Evolutionary conservation across 2,329 filamentous ascomycete genomes (phyloP).

Genomic region (Daldinia sp.): DNA sequence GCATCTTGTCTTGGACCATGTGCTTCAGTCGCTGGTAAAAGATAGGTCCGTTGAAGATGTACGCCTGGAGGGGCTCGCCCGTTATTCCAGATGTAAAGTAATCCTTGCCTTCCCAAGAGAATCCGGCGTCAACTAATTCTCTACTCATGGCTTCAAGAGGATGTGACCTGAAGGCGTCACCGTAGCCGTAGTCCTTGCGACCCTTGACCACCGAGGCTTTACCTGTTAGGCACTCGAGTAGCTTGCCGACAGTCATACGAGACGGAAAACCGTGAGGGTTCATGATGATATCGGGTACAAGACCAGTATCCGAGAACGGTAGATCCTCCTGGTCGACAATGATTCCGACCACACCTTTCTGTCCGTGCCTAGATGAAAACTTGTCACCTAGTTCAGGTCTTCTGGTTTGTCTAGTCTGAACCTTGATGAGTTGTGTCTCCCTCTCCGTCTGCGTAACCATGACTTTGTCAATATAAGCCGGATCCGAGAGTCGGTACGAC

Average conservation of each 20-base stretch:
- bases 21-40: constrained; percentile 99
- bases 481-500: constrained; percentile 86
- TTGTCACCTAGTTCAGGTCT: constrained; percentile 97
- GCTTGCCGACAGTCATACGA: constrained; percentile 98
- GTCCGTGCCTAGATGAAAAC: constrained; percentile 97
- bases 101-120: constrained; percentile 97
- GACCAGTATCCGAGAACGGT: constrained; percentile 91
- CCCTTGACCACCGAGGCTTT: constrained; percentile 92
- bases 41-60: constrained; percentile 98
- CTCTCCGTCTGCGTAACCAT: constrained; percentile 91
- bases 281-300: constrained; percentile 99
- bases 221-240: constrained; percentile 93
- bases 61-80: constrained; percentile 91
- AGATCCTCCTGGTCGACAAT: constrained; percentile 97
- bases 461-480: constrained; percentile 94
- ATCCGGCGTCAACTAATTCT: constrained; percentile 86
- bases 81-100: constrained; percentile 96
- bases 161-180: constrained; percentile 84
- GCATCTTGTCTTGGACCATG: constrained; percentile 99
- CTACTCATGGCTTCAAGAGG: constrained; percentile 90
- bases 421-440: constrained; percentile 88
- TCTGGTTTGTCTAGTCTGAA: constrained; percentile 95
- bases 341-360: constrained; percentile 97
- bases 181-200: constrained; percentile 85
- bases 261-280: constrained; percentile 99